Evolutionary conservation across 108 stramenopile genomes (phyloP).

Genomic region (Chaetoceros tenuissimus): DNA sequence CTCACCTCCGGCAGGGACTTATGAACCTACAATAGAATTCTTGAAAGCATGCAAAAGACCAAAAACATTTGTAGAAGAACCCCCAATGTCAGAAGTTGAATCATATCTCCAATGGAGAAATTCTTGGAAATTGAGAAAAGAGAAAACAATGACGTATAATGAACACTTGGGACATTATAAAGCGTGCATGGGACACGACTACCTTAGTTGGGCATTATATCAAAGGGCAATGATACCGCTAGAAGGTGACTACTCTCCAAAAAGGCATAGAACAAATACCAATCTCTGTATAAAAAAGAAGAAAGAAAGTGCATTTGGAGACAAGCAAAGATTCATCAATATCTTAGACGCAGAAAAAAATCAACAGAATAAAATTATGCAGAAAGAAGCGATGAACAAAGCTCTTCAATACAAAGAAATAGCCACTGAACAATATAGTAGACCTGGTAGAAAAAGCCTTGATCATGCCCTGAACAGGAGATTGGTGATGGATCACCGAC

Average conservation of each 20-base stretch:
- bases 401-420: conserved; percentile 1
- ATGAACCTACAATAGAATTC: background rate
- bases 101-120: background rate
- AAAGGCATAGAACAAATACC: background rate
- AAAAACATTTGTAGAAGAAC: background rate
- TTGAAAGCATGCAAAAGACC: background rate
- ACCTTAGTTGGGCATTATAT: background rate
- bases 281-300: conserved; percentile 11
- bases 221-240: background rate
- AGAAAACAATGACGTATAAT: background rate
- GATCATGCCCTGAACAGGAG: background rate
- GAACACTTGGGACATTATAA: background rate
- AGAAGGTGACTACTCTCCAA: conserved; percentile 1
- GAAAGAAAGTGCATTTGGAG: background rate
- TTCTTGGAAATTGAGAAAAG: too few species aligned
- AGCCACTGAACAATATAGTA: conserved; percentile 4
- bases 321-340: conserved; percentile 2
- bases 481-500: background rate
- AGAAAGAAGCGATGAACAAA: background rate
- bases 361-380: conserved; percentile 2
- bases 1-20: background rate
- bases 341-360: conserved; percentile 10
- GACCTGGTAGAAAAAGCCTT: background rate
- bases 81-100: background rate
- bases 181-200: background rate